These are phyloP conservation scores for Aureobasidium mangrovei DNA, from an alignment of 2,329 filamentous ascomycete genomes.

Conservation along the genomic window DNA sequence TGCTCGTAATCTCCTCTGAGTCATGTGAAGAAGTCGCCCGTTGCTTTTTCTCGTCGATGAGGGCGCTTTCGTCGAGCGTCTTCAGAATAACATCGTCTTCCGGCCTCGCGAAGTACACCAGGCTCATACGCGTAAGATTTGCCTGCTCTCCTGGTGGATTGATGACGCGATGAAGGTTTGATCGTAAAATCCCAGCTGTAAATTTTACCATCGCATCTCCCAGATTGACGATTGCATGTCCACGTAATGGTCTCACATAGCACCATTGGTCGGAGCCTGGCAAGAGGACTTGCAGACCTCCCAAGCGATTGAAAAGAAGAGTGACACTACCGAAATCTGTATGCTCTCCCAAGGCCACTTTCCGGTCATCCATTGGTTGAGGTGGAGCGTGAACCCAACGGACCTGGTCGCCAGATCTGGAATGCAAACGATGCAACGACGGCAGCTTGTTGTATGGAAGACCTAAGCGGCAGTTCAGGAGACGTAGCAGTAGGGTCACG, in stretches of 20 bases:
- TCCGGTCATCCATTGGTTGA: constrained; percentile 34
- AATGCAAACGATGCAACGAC: constrained; percentile 38
- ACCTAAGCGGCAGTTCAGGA: constrained; percentile 37
- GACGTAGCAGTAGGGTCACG: constrained; percentile 36
- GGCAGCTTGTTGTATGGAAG: constrained; percentile 35
- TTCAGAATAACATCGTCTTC: constrained; percentile 18
- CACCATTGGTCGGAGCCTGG: constrained; percentile 34
- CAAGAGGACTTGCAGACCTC: constrained; percentile 44
- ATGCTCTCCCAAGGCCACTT: constrained; percentile 43
- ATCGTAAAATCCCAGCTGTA: constrained; percentile 31
- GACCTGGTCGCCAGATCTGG: constrained; percentile 44
- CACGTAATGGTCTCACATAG: constrained; percentile 44
- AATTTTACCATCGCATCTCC: constrained; percentile 42
- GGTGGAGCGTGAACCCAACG: constrained; percentile 44
- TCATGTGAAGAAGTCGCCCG: constrained; percentile 15
- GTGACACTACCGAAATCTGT: constrained; percentile 51
- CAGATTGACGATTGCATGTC: constrained; percentile 41
- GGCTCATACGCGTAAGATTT: constrained; percentile 17
- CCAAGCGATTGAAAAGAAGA: constrained; percentile 48
- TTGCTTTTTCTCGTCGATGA: constrained; percentile 22
- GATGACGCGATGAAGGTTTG: constrained; percentile 23
- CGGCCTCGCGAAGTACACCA: constrained; percentile 17
- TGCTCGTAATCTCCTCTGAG: constrained; percentile 26
- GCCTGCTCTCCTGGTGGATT: constrained; percentile 17
- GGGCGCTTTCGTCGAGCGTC: constrained; percentile 26